Base-by-base conservation (phyloP, 306 rosid genomes). In the Quercus cerris region DNA sequence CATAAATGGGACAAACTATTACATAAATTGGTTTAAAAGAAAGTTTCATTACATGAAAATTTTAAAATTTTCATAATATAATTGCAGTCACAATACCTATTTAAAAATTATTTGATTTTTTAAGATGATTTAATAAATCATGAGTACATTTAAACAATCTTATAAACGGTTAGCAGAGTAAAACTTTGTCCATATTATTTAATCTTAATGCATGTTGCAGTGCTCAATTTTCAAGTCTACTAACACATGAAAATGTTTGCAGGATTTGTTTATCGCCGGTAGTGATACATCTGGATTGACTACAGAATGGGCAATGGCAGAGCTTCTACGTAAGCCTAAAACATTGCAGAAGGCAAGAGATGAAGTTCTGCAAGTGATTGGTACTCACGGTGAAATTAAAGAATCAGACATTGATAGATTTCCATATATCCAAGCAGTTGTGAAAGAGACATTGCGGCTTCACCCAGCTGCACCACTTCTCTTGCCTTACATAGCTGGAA, bases 301-400 rank as follows among this genome's bases (percentile, higher is more conserved):
- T 61, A 78, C 84, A 17, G 94, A 90, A 44, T 90, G 94, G 94
- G 89, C 89, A n/a, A 86, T 90, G 94, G 84, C 94, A 27, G 91
- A 90, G 56, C 84, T 90, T 58, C 77, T 90, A 14, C 77, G 44
- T 3, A 86, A 86, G 63, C 88, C 94, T 15, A 25, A 77, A n/a
- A 25, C 72, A 19, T 73, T 86, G 79, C 35, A 75, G 1, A 88
- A 84, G 51, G 90, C 91, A 38, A 66, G 80, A 81, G 23, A 73
- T 0, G 94, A 90, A 10, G 28, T 88, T 1, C 64, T 19, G 6
- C 67, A 82, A 82, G 77, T 78, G 19, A 76, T 83, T 5, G 88
- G 90, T 0, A 30, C 55, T 4, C 55, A 77, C 22, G 62, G 80
- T 0, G 61, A 82, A 70, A 75, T 87, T 14, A 71, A 78, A 81